Percentiles rank a stretch among this genome's conserved stretches.
These are phyloP conservation scores for Rhododendron ovatum DNA, from an alignment of 148 eudicot genomes.

Conservation along the genomic window DNA sequence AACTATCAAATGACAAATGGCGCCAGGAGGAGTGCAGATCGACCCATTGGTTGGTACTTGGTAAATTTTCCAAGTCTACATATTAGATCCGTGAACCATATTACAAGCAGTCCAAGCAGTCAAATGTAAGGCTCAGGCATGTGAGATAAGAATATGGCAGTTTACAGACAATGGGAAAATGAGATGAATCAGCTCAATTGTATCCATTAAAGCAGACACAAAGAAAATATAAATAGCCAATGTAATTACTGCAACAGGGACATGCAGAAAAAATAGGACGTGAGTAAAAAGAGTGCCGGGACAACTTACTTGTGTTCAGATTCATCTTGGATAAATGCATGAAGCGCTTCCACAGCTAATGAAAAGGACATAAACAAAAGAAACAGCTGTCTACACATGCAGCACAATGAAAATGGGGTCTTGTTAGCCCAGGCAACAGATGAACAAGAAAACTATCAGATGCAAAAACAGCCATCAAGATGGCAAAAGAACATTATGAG, in stretches of 20 bases:
- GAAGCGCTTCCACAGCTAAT: constrained; percentile 97
- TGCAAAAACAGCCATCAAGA: neutral
- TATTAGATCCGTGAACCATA: neutral
- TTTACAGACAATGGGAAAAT: neutral
- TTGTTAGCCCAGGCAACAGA: constrained; percentile 23
- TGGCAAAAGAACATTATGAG: neutral
- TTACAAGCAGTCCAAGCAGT: neutral
- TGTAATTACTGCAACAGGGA: neutral
- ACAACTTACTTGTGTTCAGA: constrained; percentile 96
- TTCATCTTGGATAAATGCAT: constrained; percentile 96
- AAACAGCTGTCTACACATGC: constrained; percentile 94
- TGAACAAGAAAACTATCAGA: neutral
- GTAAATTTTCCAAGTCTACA: neutral
- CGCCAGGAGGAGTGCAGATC: neutral
- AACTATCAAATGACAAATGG: neutral
- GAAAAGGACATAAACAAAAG: constrained; percentile 96
- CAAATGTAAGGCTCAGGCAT: neutral
- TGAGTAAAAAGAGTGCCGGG: neutral
- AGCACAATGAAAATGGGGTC: constrained; percentile 26
- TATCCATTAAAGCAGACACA: neutral
- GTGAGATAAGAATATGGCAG: neutral
- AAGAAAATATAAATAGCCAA: neutral
- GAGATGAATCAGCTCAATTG: neutral
- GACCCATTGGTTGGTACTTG: neutral
- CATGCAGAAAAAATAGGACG: neutral